Percentiles rank a stretch among this genome's conserved stretches.
These are phyloP conservation scores for Fraxinus velutina DNA, from an alignment of 305 asterid genomes.

Conservation along the genomic window DNA sequence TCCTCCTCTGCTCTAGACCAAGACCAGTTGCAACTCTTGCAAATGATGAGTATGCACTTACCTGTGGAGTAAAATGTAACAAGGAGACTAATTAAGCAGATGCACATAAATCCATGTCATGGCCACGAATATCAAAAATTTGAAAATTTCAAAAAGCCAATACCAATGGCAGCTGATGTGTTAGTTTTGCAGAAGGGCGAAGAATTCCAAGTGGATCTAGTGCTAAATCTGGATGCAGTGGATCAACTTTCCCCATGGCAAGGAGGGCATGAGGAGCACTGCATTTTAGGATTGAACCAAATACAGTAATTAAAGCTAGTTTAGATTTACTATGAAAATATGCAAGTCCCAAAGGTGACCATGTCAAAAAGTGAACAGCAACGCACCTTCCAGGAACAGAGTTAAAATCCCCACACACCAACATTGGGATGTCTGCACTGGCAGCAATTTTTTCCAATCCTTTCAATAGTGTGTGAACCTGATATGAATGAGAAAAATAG, in stretches of 20 bases:
- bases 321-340: background rate
- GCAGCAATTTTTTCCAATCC: constrained; percentile 96
- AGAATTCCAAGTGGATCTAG: constrained; percentile 81
- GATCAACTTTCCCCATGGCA: constrained; percentile 94
- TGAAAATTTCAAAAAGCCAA: background rate
- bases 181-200: constrained; percentile 58
- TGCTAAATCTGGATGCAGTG: constrained; percentile 66
- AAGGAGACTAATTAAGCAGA: constrained; percentile 7
- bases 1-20: constrained; percentile 79
- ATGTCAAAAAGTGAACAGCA: constrained; percentile 5
- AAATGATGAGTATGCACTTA: constrained; percentile 92
- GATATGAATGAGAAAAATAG: constrained; percentile 17
- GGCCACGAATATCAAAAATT: background rate
- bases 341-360: background rate
- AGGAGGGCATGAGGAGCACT: constrained; percentile 95
- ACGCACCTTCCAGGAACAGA: constrained; percentile 86
- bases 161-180: constrained; percentile 90
- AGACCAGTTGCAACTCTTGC: constrained; percentile 68
- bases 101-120: constrained; percentile 6
- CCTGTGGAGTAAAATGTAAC: constrained; percentile 44
- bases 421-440: constrained; percentile 92
- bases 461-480: constrained; percentile 90
- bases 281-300: constrained; percentile 23
- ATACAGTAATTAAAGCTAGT: constrained; percentile 1
- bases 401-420: constrained; percentile 95